phyloP scores from a whole-genome alignment of 169 alveolate genomes.

The Plasmodium blacklocki region DNA sequence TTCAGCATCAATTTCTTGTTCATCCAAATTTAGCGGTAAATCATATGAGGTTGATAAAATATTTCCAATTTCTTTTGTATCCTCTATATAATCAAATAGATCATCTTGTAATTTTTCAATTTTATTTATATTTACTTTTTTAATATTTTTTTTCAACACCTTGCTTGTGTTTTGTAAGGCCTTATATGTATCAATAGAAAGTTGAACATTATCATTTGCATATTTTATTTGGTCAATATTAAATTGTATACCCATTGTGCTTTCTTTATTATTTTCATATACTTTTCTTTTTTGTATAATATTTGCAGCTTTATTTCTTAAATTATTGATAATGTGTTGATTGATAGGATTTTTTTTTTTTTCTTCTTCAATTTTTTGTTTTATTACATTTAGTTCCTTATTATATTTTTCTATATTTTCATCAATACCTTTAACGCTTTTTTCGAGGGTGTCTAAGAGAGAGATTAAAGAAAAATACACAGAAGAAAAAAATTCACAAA shows the following conservation, averaged over 20 bases:
- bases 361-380: slow-evolving; percentile 75
- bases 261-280: slow-evolving; percentile 71
- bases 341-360: slow-evolving; percentile 58
- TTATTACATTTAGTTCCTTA: slow-evolving; percentile 68
- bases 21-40: slow-evolving; percentile 59
- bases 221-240: slow-evolving; percentile 73
- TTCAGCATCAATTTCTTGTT: slow-evolving; percentile 75
- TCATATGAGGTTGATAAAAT: slow-evolving; percentile 58
- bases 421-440: slow-evolving; percentile 62
- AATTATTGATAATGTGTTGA: slow-evolving; percentile 42
- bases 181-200: slow-evolving; percentile 74
- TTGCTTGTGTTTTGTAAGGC: slow-evolving; percentile 57
- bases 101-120: slow-evolving; percentile 77
- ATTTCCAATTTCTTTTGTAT: slow-evolving; percentile 71
- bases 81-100: slow-evolving; percentile 68
- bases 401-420: slow-evolving; percentile 62
- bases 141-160: slow-evolving; percentile 69
- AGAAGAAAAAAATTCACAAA: too few species aligned
- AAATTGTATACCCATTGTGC: slow-evolving; percentile 74
- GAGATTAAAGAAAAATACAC: background rate
- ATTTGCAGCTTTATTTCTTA: slow-evolving; percentile 68
- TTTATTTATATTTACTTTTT: slow-evolving; percentile 69
- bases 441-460: slow-evolving; percentile 52
- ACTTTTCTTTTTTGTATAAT: slow-evolving; percentile 54
- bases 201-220: slow-evolving; percentile 73